These are phyloP conservation scores for Cichorium intybus DNA, from an alignment of 140 eudicot species.

Conservation along the genomic window DNA sequence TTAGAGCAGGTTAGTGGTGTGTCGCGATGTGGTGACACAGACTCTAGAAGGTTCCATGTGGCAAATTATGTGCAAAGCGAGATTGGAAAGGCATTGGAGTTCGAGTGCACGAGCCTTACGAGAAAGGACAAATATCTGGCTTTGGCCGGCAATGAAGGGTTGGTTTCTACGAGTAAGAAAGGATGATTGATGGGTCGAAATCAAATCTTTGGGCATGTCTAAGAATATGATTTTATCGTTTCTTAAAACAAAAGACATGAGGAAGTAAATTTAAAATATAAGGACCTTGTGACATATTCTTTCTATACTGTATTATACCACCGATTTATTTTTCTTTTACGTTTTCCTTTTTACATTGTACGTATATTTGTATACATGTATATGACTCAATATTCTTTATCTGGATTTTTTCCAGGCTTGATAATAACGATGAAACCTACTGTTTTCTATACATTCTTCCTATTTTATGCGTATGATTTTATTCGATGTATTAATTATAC, in stretches of 20 bases:
- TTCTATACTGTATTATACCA: not conserved
- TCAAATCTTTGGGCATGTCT: not conserved
- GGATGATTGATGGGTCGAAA: not conserved
- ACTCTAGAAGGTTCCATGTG: constrained; percentile 34
- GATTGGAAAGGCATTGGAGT: constrained; percentile 49
- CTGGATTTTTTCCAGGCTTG: not conserved
- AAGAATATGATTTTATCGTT: not conserved
- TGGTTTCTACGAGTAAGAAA: constrained; percentile 26
- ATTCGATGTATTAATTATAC: not conserved
- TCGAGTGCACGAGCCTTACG: constrained; percentile 51
- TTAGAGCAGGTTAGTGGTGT: constrained; percentile 38
- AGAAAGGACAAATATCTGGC: constrained; percentile 63
- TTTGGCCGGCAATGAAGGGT: constrained; percentile 63
- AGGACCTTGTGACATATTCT: constrained; percentile 7
- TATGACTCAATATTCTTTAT: constrained; percentile 12
- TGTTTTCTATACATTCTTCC: not conserved
- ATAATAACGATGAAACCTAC: not conserved
- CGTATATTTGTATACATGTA: not conserved
- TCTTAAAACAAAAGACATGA: constrained; percentile 1
- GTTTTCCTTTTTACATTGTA: not conserved
- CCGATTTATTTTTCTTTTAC: not conserved
- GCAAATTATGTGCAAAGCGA: constrained; percentile 59
- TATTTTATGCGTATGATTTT: not conserved
- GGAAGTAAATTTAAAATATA: not conserved
- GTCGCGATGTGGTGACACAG: not conserved